A percentile compares a stretch with the other conserved stretches of the same genome.
Evolutionary conservation across 2,329 filamentous ascomycete species (phyloP).

Genomic region (Chaetothyriales sp.): DNA sequence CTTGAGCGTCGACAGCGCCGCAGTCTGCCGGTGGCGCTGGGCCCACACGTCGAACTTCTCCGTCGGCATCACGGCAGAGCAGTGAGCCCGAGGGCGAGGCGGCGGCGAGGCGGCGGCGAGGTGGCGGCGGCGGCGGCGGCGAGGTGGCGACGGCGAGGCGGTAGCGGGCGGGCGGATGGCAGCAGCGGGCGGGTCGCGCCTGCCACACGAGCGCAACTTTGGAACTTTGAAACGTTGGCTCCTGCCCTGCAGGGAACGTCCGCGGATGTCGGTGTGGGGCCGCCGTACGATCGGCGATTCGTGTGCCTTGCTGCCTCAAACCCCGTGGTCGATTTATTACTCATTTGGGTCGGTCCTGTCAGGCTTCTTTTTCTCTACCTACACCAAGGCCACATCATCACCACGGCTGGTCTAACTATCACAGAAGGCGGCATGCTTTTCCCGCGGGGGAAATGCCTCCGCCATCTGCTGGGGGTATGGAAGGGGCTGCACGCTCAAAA

Average conservation of each 20-base stretch:
- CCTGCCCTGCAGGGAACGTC: too few species aligned
- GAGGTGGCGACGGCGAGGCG: neutral
- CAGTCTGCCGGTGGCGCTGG: neutral
- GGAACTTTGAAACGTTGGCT: too few species aligned
- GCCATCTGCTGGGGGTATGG: neutral
- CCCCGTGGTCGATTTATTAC: neutral
- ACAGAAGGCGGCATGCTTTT: neutral
- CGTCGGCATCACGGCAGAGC: neutral
- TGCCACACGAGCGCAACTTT: neutral
- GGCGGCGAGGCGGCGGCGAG: too few species aligned
- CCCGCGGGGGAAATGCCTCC: neutral
- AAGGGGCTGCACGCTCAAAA: neutral
- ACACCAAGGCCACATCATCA: neutral
- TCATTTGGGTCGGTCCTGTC: neutral
- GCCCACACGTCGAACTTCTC: neutral
- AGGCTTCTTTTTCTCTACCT: neutral
- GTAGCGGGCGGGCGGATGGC: neutral
- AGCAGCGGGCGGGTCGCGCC: neutral
- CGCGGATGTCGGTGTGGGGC: too few species aligned
- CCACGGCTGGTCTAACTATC: neutral
- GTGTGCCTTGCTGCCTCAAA: neutral
- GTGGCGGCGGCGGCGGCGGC: too few species aligned
- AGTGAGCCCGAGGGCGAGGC: neutral
- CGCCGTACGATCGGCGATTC: too few species aligned
- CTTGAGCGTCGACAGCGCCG: slow-evolving; percentile 40